These are phyloP conservation scores for Coemansia sp. DNA, from an alignment of 192 early-diverging fungal genomes.

Conservation along the genomic window DNA sequence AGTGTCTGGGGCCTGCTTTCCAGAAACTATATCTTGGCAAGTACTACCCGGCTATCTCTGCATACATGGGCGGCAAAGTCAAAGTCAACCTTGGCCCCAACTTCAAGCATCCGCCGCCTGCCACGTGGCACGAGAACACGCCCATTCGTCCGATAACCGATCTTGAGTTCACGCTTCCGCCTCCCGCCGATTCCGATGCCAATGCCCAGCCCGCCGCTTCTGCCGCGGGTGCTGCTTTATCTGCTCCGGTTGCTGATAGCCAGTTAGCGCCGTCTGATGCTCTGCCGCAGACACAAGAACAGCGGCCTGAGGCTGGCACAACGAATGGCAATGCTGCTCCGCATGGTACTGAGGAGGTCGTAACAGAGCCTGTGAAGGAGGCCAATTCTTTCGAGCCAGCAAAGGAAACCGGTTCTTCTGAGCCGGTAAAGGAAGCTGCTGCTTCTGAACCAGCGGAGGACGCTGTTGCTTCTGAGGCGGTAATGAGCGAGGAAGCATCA, in stretches of 20 bases:
- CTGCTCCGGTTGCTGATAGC: background rate
- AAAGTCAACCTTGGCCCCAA: constrained; percentile 71
- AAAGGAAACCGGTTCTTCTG: background rate
- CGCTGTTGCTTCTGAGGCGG: too few species aligned
- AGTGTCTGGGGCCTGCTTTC: constrained; percentile 65
- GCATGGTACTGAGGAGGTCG: too few species aligned
- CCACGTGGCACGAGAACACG: constrained; percentile 44
- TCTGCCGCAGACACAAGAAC: background rate
- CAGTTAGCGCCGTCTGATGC: background rate
- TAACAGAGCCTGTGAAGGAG: too few species aligned
- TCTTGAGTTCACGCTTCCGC: constrained; percentile 45
- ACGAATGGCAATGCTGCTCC: background rate
- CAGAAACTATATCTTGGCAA: constrained; percentile 67
- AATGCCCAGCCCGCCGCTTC: background rate
- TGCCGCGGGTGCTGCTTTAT: background rate
- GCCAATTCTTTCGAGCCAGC: background rate
- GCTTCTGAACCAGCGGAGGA: too few species aligned
- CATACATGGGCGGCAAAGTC: constrained; percentile 63
- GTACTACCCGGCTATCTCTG: constrained; percentile 75
- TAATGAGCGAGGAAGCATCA: too few species aligned
- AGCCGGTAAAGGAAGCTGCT: too few species aligned
- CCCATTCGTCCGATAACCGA: constrained; percentile 43
- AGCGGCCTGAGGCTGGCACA: background rate
- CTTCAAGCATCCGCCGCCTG: constrained; percentile 62
- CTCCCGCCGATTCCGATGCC: background rate